Percentiles rank a stretch among this genome's conserved stretches.
Evolutionary conservation across 495 filamentous ascomycete species (phyloP).

Genomic region (Glutinoglossum americanum): DNA sequence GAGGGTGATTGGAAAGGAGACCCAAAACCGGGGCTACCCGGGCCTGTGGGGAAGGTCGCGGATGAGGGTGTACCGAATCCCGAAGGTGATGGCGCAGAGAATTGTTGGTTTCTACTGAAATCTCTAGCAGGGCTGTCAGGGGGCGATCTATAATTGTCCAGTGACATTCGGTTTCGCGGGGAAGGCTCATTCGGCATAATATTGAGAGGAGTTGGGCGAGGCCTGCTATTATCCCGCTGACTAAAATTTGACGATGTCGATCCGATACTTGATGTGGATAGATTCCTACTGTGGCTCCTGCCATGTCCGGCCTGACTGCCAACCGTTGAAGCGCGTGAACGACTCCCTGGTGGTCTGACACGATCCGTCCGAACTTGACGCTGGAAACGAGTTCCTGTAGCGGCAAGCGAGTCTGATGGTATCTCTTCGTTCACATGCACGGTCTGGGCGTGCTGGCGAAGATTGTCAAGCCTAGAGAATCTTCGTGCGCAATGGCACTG

Average conservation of each 20-base stretch:
- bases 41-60: slow-evolving; percentile 47
- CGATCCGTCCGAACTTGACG: slow-evolving; percentile 74
- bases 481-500: slow-evolving; percentile 88
- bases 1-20: slow-evolving; percentile 16
- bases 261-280: slow-evolving; percentile 63
- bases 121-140: slow-evolving; percentile 22
- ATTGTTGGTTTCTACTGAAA: slow-evolving; percentile 19
- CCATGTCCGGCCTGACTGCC: slow-evolving; percentile 42
- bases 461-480: slow-evolving; percentile 92
- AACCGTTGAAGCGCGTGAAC: slow-evolving; percentile 54
- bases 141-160: slow-evolving; percentile 35
- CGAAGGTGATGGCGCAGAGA: slow-evolving; percentile 31
- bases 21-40: slow-evolving; percentile 15
- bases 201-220: slow-evolving; percentile 53
- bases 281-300: slow-evolving; percentile 60
- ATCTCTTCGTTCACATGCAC: slow-evolving; percentile 98
- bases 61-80: slow-evolving; percentile 55
- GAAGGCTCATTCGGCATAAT: slow-evolving; percentile 53
- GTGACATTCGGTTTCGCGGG: slow-evolving; percentile 31
- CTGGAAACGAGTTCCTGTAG: slow-evolving; percentile 83
- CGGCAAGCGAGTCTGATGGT: slow-evolving; percentile 76
- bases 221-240: slow-evolving; percentile 33
- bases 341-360: slow-evolving; percentile 45
- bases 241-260: slow-evolving; percentile 35
- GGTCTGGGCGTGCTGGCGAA: slow-evolving; percentile 91